Conservation (phyloP, 768 basidiomycete genomes). For the Vararia minispora region DNA sequence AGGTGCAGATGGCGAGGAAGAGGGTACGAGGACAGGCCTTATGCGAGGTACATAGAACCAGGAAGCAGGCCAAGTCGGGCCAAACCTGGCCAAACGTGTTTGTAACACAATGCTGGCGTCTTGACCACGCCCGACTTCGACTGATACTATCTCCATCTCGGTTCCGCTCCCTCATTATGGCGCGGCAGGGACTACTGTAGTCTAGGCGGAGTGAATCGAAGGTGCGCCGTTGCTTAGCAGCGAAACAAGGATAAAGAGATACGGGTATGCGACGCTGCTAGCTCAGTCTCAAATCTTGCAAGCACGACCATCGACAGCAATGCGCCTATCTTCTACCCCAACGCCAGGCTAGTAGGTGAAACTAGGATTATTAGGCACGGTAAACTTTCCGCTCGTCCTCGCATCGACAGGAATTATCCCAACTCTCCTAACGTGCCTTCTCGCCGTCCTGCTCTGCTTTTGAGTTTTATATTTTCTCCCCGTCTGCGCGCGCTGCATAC, state of each 20-base stretch:
- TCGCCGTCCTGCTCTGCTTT: constrained; percentile 61
- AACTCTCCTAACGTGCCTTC: constrained; percentile 73
- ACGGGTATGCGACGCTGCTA: constrained; percentile 62
- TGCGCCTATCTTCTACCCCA: constrained; percentile 16
- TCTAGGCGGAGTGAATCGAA: constrained; percentile 28
- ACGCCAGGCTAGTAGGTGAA: no score
- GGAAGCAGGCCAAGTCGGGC: no score
- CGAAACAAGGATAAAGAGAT: constrained; percentile 26
- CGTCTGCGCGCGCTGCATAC: constrained; percentile 67
- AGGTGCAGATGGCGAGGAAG: no score
- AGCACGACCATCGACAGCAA: constrained; percentile 90
- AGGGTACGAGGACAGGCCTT: no score
- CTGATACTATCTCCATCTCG: no score
- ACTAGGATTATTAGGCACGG: constrained; percentile 46
- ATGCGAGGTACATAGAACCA: no score
- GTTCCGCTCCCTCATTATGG: no score
- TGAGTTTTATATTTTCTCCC: constrained; percentile 86
- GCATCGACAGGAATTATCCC: constrained; percentile 83
- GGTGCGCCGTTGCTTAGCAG: constrained; percentile 47
- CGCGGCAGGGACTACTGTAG: constrained; percentile 25
- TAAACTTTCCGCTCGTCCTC: constrained; percentile 80
- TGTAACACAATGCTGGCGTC: no score
- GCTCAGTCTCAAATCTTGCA: constrained; percentile 67
- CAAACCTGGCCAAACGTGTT: no score
- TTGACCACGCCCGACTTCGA: no score